Evolutionary conservation across 2,329 filamentous ascomycete species (phyloP).

Genomic region (Lachnellula suecica): DNA sequence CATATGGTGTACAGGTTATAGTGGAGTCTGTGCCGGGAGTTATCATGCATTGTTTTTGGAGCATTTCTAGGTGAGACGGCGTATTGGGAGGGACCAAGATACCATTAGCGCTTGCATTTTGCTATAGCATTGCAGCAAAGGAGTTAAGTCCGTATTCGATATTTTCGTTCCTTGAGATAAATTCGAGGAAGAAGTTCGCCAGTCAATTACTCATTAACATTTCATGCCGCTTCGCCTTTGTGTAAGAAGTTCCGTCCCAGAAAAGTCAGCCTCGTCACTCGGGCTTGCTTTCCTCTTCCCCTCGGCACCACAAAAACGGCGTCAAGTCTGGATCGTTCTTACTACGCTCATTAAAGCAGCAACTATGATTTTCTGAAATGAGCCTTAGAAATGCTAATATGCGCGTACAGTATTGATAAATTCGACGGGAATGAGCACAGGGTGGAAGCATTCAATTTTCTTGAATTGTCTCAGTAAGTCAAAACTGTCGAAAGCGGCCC

Average conservation of each 20-base stretch:
- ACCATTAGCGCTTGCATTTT: slow-evolving; percentile 6
- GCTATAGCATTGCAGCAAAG: slow-evolving; percentile 1
- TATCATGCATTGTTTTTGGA: slow-evolving; percentile 1
- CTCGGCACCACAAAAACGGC: background rate
- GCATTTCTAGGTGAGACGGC: background rate
- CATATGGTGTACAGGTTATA: background rate
- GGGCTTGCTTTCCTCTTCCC: background rate
- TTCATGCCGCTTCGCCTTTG: too few species aligned
- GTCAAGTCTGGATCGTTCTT: too few species aligned
- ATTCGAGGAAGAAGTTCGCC: too few species aligned
- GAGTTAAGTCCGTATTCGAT: background rate
- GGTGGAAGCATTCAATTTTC: background rate
- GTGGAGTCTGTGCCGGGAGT: background rate
- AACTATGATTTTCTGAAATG: background rate
- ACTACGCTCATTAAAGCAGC: background rate
- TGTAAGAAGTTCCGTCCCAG: background rate
- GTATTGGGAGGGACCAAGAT: slow-evolving; percentile 7
- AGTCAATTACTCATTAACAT: too few species aligned
- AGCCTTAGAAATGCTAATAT: background rate
- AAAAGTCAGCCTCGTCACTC: background rate
- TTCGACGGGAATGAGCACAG: background rate
- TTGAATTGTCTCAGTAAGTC: background rate
- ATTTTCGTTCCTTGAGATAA: background rate
- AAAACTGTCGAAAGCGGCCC: too few species aligned
- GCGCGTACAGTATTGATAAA: background rate